phyloP scores from a whole-genome alignment of 2,329 filamentous ascomycete species.

The Calonectria pseudoreteaudii region DNA sequence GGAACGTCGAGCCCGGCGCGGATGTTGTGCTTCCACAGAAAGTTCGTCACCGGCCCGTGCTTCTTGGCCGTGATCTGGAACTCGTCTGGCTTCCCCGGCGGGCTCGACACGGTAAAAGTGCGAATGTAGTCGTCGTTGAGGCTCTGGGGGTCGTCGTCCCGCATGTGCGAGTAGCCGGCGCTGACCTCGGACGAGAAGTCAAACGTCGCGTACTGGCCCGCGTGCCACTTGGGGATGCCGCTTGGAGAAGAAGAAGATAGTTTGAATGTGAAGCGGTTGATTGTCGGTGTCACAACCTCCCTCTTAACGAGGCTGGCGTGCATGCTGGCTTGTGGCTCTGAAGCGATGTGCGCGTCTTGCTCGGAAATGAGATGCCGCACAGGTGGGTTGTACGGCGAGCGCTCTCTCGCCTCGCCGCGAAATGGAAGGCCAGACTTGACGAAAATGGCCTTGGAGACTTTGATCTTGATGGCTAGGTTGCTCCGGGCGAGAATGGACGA shows the following conservation, averaged over 20 bases:
- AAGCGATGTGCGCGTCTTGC: slow-evolving; percentile 42
- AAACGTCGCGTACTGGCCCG: slow-evolving; percentile 84
- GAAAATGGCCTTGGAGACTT: slow-evolving; percentile 69
- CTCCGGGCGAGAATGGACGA: slow-evolving; percentile 72
- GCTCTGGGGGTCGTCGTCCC: slow-evolving; percentile 80
- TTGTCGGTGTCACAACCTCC: slow-evolving; percentile 71
- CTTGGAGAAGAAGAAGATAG: slow-evolving; percentile 42
- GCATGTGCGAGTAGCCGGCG: slow-evolving; percentile 84
- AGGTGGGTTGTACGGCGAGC: slow-evolving; percentile 83
- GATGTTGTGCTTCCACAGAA: slow-evolving; percentile 71
- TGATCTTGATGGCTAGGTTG: slow-evolving; percentile 79
- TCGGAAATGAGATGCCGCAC: slow-evolving; percentile 75
- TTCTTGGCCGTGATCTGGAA: slow-evolving; percentile 80
- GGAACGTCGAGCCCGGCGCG: slow-evolving; percentile 70
- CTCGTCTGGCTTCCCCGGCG: slow-evolving; percentile 57
- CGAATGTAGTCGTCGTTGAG: slow-evolving; percentile 88
- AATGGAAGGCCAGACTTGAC: slow-evolving; percentile 77
- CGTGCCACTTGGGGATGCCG: slow-evolving; percentile 60
- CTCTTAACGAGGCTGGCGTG: slow-evolving; percentile 69
- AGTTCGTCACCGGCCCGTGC: slow-evolving; percentile 75
- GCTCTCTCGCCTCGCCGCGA: slow-evolving; percentile 67
- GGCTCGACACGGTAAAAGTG: slow-evolving; percentile 83
- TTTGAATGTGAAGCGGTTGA: slow-evolving; percentile 72
- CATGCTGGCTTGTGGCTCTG: slow-evolving; percentile 31
- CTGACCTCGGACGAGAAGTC: slow-evolving; percentile 78